Conservation (phyloP, 2,329 filamentous ascomycete genomes). For the Arthrocladium fulminans region DNA sequence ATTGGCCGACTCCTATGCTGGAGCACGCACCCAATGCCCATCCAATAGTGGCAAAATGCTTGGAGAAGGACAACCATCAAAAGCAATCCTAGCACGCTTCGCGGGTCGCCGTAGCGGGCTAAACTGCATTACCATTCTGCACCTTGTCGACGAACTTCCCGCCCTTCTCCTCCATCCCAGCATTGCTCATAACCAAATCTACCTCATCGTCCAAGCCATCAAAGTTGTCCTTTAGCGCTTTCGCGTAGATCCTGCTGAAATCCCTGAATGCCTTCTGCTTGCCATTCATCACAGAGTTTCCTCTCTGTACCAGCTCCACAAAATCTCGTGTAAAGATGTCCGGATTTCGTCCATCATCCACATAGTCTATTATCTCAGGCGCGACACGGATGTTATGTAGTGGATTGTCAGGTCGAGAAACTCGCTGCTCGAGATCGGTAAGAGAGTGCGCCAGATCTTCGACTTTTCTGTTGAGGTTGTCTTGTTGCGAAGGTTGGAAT, state of each 20-base stretch:
- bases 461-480: constrained; percentile 52
- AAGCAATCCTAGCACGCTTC: too few relatives aligned
- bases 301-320: constrained; percentile 53
- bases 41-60: too few relatives aligned
- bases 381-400: constrained; percentile 44
- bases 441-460: constrained; percentile 43
- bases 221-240: constrained; percentile 50
- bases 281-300: constrained; percentile 55
- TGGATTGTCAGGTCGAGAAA: constrained; percentile 15
- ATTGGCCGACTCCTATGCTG: too few relatives aligned
- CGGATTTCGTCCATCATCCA: constrained; percentile 54
- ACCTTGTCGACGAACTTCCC: constrained; percentile 4
- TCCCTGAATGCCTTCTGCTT: constrained; percentile 50
- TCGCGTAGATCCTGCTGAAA: constrained; percentile 51
- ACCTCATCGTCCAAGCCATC: constrained; percentile 49
- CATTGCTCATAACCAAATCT: constrained; percentile 38
- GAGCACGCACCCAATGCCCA: too few relatives aligned
- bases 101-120: too few relatives aligned
- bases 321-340: constrained; percentile 60
- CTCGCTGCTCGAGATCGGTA: constrained; percentile 37
- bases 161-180: constrained; percentile 13
- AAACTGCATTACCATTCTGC: constrained; percentile 4
- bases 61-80: too few relatives aligned
- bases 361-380: constrained; percentile 54
- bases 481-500: constrained; percentile 48